Evolutionary conservation across 176 grass and related monocot species (phyloP).

Genomic region (Oryza glaberrima): DNA sequence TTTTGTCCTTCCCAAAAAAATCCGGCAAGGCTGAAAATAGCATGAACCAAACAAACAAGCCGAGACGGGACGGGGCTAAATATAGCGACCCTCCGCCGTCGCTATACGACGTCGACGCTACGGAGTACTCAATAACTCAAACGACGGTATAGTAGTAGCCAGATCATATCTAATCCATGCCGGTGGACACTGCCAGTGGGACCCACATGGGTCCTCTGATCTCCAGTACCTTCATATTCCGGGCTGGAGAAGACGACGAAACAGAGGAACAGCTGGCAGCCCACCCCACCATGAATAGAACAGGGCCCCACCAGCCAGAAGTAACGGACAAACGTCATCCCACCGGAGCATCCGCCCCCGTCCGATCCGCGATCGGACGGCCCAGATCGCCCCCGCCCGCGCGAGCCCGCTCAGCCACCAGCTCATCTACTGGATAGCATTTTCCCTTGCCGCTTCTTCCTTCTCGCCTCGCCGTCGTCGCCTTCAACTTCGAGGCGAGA

Average conservation of each 20-base stretch:
- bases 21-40: no score
- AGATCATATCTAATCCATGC: no score
- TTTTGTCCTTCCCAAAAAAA: no score
- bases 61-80: no score
- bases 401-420: conserved; percentile 39
- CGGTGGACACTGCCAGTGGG: no score
- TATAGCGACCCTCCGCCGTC: no score
- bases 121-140: no score
- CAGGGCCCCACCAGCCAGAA: conserved; percentile 11
- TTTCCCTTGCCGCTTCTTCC: conserved; percentile 20
- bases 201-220: neutral
- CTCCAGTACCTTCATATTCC: neutral
- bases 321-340: neutral
- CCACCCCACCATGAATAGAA: neutral
- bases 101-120: no score
- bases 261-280: neutral
- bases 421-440: conserved; percentile 43
- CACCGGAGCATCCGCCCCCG: neutral
- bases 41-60: no score
- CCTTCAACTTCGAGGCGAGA: conserved; percentile 1
- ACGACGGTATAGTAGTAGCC: no score
- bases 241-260: neutral
- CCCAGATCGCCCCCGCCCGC: rapidly evolving
- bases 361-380: neutral
- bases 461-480: no score